Conservation (phyloP, 805 yeast genomes). For the Ogataea nitratoaversa region DNA sequence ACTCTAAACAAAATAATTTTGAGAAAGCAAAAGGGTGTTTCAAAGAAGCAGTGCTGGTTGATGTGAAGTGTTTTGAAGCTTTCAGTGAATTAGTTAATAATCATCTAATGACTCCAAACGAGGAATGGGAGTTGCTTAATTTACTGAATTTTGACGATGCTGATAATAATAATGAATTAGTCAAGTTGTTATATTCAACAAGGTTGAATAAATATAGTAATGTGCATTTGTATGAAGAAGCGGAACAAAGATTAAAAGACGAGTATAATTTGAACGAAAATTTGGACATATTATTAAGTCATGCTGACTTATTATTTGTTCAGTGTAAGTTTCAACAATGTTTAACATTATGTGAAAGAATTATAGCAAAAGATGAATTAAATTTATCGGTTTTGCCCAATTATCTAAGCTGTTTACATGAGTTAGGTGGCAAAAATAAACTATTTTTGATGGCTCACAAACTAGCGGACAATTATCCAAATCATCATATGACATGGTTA, state of each 20-base stretch:
- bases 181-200: conserved; percentile 72
- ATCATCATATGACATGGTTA: conserved; percentile 81
- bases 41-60: conserved; percentile 80
- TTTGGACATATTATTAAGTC: conserved; percentile 61
- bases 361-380: conserved; percentile 57
- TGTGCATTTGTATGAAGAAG: conserved; percentile 53
- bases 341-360: conserved; percentile 63
- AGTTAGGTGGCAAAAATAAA: conserved; percentile 76
- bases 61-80: conserved; percentile 91
- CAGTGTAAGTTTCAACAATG: conserved; percentile 81
- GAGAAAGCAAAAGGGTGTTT: conserved; percentile 83
- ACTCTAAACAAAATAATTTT: conserved; percentile 76
- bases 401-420: conserved; percentile 80
- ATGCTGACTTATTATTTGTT: conserved; percentile 65
- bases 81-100: conserved; percentile 72
- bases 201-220: conserved; percentile 70
- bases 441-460: conserved; percentile 78
- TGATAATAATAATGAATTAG: conserved; percentile 76
- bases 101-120: conserved; percentile 73
- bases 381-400: conserved; percentile 71
- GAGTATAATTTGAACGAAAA: conserved; percentile 70
- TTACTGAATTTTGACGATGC: conserved; percentile 64
- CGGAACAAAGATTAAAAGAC: conserved; percentile 60
- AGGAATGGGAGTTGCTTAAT: conserved; percentile 78
- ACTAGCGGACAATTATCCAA: conserved; percentile 79